A percentile compares a stretch with the other conserved stretches of the same genome.
Evolutionary conservation across 2,329 filamentous ascomycete genomes (phyloP).

Genomic region (Ambrosiella beaveri): DNA sequence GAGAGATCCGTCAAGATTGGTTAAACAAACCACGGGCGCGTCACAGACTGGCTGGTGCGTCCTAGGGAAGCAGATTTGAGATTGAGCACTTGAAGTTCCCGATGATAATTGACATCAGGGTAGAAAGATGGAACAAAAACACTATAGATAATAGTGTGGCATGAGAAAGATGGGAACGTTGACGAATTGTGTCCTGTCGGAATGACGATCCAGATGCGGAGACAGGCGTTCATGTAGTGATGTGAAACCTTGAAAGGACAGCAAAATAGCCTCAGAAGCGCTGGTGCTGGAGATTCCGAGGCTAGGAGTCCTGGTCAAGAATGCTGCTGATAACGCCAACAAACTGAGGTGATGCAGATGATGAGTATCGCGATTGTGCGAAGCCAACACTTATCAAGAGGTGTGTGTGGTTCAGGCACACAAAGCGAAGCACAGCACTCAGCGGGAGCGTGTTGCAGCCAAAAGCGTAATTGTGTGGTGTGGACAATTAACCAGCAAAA

Average conservation of each 20-base stretch:
- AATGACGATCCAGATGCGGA: background rate
- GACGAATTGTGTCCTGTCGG: too few species aligned
- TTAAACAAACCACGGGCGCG: conserved; percentile 1
- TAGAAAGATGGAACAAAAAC: background rate
- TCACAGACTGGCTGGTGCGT: conserved; percentile 4
- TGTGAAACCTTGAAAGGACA: background rate
- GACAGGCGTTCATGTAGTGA: background rate
- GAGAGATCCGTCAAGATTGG: background rate
- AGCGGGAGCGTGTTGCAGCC: background rate
- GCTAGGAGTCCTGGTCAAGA: too few species aligned
- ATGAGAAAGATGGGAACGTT: background rate
- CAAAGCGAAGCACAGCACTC: background rate
- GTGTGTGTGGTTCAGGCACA: background rate
- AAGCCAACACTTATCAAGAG: background rate
- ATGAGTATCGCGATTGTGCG: background rate
- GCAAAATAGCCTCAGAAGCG: background rate
- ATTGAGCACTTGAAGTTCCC: too few species aligned
- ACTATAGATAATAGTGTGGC: background rate
- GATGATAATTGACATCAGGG: too few species aligned
- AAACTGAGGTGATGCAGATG: background rate
- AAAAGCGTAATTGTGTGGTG: background rate
- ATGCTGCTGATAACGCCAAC: too few species aligned
- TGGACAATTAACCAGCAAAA: background rate
- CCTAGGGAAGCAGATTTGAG: background rate
- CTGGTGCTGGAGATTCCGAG: background rate